Percentiles rank a stretch among this genome's conserved stretches.
These are phyloP conservation scores for Phytophthora pinifolia DNA, from an alignment of 352 stramenopile genomes.

Conservation along the genomic window DNA sequence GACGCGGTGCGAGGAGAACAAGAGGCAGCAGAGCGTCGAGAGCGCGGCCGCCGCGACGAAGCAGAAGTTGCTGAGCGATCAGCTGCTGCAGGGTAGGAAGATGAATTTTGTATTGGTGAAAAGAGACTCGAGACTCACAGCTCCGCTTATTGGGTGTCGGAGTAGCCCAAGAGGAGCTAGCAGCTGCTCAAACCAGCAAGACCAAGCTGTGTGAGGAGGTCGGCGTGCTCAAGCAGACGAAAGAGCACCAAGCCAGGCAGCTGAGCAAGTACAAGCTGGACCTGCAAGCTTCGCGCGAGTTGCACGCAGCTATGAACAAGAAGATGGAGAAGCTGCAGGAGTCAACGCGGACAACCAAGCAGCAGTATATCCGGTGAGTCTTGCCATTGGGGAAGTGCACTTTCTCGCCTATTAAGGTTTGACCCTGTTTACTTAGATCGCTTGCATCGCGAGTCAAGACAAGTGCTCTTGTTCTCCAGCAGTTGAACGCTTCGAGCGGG, in stretches of 20 bases:
- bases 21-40: conserved; percentile 46
- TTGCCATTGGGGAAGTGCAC: not conserved
- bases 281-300: conserved; percentile 46
- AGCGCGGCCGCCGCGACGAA: conserved; percentile 42
- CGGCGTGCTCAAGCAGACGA: conserved; percentile 51
- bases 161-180: conserved; percentile 62
- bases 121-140: too few relatives aligned
- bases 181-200: conserved; percentile 40
- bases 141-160: not conserved
- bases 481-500: conserved; percentile 35
- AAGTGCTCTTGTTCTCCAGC: conserved; percentile 45
- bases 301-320: conserved; percentile 40
- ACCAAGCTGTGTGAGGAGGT: conserved; percentile 60
- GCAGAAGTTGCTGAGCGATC: conserved; percentile 57
- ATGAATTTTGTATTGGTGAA: too few relatives aligned
- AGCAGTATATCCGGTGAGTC: conserved; percentile 55
- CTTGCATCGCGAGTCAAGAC: conserved; percentile 59
- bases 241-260: conserved; percentile 44
- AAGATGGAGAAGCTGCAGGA: conserved; percentile 48
- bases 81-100: conserved; percentile 45
- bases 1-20: conserved; percentile 47
- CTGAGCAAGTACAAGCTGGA: conserved; percentile 47
- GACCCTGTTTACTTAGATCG: conserved; percentile 36
- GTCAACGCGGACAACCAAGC: conserved; percentile 42
- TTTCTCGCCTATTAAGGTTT: not conserved